A percentile compares a stretch with the other conserved stretches of the same genome.
Conservation (phyloP, 495 filamentous ascomycete species). For the Hypoxylon trugodes region DNA sequence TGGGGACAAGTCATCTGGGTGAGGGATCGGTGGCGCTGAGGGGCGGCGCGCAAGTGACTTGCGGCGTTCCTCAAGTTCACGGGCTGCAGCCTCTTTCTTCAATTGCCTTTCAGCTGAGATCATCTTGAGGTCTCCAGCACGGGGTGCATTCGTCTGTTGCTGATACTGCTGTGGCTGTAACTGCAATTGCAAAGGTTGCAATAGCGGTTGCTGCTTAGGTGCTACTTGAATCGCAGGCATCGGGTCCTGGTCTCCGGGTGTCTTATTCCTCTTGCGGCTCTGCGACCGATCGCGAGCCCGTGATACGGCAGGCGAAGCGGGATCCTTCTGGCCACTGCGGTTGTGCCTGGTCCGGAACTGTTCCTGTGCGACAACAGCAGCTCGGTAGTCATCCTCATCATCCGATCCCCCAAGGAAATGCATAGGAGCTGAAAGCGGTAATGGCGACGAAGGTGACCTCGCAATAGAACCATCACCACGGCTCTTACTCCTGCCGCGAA, state of each 20-base stretch:
- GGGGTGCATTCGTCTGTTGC: slow-evolving; percentile 34
- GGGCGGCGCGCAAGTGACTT: slow-evolving; percentile 82
- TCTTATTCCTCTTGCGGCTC: slow-evolving; percentile 52
- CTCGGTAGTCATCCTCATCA: slow-evolving; percentile 68
- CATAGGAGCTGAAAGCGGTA: slow-evolving; percentile 67
- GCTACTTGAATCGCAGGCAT: slow-evolving; percentile 35
- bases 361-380: slow-evolving; percentile 68
- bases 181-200: background rate
- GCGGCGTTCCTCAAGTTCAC: slow-evolving; percentile 86
- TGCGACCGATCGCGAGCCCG: slow-evolving; percentile 60
- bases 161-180: slow-evolving; percentile 46
- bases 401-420: slow-evolving; percentile 55
- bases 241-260: slow-evolving; percentile 39
- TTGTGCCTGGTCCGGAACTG: slow-evolving; percentile 65
- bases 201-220: no score
- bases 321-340: slow-evolving; percentile 61
- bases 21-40: slow-evolving; percentile 79
- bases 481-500: slow-evolving; percentile 59
- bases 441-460: slow-evolving; percentile 81
- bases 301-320: slow-evolving; percentile 49
- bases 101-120: slow-evolving; percentile 62
- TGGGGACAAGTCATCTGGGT: slow-evolving; percentile 70
- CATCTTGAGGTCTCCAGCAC: slow-evolving; percentile 50
- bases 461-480: slow-evolving; percentile 65
- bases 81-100: slow-evolving; percentile 80